Conservation (phyloP, 2,329 filamentous ascomycete species). For the Sporothrix dimorphospora region DNA sequence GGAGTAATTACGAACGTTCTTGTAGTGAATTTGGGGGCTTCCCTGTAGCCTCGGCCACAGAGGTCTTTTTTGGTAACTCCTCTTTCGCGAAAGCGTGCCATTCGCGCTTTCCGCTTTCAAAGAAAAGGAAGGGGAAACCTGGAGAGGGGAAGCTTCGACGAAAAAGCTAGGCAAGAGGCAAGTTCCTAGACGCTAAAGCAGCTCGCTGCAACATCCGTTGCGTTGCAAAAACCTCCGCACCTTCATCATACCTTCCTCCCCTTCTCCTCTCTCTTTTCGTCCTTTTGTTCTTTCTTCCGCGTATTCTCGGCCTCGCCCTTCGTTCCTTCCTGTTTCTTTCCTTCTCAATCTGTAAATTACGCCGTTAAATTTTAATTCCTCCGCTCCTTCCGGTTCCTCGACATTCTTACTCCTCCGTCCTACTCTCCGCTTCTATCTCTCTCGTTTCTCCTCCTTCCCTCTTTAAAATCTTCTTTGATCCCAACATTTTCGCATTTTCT, state of each 20-base stretch:
- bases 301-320: background rate
- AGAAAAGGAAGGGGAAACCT: background rate
- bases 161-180: background rate
- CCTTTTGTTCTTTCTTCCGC: background rate
- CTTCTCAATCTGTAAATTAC: background rate
- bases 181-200: slow-evolving; percentile 2
- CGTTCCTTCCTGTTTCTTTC: background rate
- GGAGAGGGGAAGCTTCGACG: slow-evolving; percentile 16
- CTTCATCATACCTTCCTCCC: background rate
- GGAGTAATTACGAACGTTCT: background rate
- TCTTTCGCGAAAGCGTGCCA: slow-evolving; percentile 1
- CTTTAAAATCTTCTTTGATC: background rate
- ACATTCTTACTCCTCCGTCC: background rate
- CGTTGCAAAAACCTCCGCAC: slow-evolving; percentile 21
- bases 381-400: slow-evolving; percentile 3
- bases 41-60: slow-evolving; percentile 17
- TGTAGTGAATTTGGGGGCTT: background rate
- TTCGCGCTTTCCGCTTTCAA: slow-evolving; percentile 6
- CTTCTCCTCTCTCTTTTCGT: slow-evolving; percentile 3
- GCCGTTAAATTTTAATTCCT: background rate
- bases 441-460: background rate
- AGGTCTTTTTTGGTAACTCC: background rate
- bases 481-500: background rate
- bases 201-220: slow-evolving; percentile 23
- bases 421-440: background rate